Evolutionary conservation across 805 yeast species (phyloP).

Genomic region (Suhomyces faveliae): DNA sequence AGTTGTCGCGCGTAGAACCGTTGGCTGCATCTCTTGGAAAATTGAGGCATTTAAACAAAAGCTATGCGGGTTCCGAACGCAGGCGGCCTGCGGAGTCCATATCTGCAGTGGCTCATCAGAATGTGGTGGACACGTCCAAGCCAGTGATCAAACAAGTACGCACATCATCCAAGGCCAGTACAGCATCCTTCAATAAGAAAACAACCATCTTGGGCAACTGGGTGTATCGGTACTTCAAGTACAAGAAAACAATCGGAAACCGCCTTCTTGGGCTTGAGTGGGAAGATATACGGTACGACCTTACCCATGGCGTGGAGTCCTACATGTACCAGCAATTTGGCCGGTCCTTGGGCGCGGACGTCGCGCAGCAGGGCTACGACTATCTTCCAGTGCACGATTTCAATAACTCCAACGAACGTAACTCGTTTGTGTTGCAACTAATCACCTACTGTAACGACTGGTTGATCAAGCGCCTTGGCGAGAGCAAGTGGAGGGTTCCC

Average conservation of each 20-base stretch:
- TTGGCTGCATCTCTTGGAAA: constrained; percentile 24
- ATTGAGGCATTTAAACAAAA: constrained; percentile 14
- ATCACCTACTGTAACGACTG: constrained; percentile 26
- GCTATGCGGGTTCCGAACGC: constrained; percentile 1
- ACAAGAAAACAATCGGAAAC: constrained; percentile 34
- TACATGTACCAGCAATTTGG: constrained; percentile 36
- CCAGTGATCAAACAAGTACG: constrained; percentile 30
- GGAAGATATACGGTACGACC: constrained; percentile 42
- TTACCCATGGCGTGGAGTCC: constrained; percentile 36
- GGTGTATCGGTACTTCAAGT: constrained; percentile 35
- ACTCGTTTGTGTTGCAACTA: constrained; percentile 25
- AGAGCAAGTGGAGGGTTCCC: constrained; percentile 2
- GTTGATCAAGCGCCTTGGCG: constrained; percentile 14
- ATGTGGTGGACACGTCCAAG: constrained; percentile 21
- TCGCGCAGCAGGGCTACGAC: constrained; percentile 18
- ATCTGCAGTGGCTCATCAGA: constrained; percentile 20
- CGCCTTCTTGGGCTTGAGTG: constrained; percentile 42
- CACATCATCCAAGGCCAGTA: constrained; percentile 22
- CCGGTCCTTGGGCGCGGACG: constrained; percentile 12
- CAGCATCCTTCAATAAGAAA: constrained; percentile 27
- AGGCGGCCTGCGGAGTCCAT: constrained; percentile 15
- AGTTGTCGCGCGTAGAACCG: constrained; percentile 1
- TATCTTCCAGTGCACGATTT: constrained; percentile 35
- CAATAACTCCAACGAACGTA: constrained; percentile 32
- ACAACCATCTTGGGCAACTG: constrained; percentile 27